Base-by-base conservation (phyloP, 106 monocot genomes). In the Dendrobium officinale region DNA sequence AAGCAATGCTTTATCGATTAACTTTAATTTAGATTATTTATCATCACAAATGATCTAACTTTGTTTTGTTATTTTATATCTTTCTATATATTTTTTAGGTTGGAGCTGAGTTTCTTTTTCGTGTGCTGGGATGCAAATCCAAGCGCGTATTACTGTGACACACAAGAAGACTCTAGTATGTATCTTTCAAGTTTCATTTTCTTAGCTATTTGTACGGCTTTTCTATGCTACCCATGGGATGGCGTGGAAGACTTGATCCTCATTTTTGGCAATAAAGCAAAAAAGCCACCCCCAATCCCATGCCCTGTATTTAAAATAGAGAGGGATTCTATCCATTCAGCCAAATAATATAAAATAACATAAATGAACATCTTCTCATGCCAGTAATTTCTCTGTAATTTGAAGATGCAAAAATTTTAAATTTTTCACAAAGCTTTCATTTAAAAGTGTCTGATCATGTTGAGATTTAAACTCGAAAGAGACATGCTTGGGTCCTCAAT, bases 111-210 rank as follows among this genome's bases (percentile, higher is more conserved):
- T 84, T 99, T 31, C 75, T 87, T 16, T 99, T 99, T 75, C 94
- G 95, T 83, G 95, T 99, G 54, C 77, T 99, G 78, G 98, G 98
- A 42, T 99, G 98, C 85, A 99, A 99, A 83, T 99, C 92, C 56
- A 99, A 95, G 86, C 87, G n/a, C n/a, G 94, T 85, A 88, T 99
- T 76, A 95, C 95, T 80, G 92, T 99, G 33, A 99, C 98, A 13
- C 81, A 86, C 87, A 99, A 99, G 87, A 99, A 91, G 72, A 86
- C 92, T 74, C 78, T 99, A 47, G 98, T 99, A 92, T 72, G 75
- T 59, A 61, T 37, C 37, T 55, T 45, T 67, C 24, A 4, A 18
- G 15, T 61, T 66, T 66, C 64, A 26, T 51, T 66, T 66, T 66
- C 64, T 66, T 22, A 66, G 26, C 4, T 66, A 66, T 66, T 24